phyloP scores from a whole-genome alignment of 306 rosid genomes.

The Fagus sylvatica region DNA sequence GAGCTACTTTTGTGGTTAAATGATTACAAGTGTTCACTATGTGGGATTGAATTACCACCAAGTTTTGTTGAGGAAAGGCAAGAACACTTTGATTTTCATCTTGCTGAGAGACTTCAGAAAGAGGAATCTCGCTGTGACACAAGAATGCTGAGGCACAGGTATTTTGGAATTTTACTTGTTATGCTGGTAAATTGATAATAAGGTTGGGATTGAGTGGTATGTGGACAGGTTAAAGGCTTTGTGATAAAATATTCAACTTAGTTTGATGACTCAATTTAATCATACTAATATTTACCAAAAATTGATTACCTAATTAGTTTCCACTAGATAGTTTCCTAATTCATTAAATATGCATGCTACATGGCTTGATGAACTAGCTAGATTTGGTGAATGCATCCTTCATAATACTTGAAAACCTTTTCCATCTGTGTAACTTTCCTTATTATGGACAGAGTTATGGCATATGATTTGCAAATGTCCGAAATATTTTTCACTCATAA shows the following conservation, averaged over 20 bases:
- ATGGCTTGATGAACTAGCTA: not conserved
- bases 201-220: not conserved
- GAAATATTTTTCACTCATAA: no score
- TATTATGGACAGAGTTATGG: not conserved
- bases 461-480: no score
- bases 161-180: not conserved
- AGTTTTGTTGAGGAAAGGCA: constrained; percentile 76
- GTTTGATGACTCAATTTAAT: no score
- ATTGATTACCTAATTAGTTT: not conserved
- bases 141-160: constrained; percentile 49
- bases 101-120: constrained; percentile 84
- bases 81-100: constrained; percentile 91
- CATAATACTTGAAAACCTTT: not conserved
- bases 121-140: constrained; percentile 62
- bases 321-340: not conserved
- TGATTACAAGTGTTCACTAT: constrained; percentile 80
- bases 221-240: not conserved
- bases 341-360: not conserved
- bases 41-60: constrained; percentile 80
- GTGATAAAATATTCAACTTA: not conserved
- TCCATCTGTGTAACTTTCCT: not conserved
- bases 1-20: constrained; percentile 58
- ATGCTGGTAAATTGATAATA: not conserved
- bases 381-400: not conserved
- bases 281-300: no score